Evolutionary conservation across 1,139 yeast species (phyloP).

Genomic region (Geotrichum carabidarum): DNA sequence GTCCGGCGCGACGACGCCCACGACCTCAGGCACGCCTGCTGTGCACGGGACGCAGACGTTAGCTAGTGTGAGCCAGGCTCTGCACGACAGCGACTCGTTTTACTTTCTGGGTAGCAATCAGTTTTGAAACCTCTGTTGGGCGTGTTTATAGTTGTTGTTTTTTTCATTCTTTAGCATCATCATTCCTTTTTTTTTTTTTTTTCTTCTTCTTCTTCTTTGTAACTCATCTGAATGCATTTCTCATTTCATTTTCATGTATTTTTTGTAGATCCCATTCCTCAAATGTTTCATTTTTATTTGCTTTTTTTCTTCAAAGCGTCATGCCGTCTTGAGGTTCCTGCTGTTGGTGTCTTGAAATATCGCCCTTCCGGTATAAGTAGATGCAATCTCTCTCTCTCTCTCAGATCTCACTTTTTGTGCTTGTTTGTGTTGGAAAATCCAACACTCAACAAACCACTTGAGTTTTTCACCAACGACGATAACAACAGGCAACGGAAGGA

Average conservation of each 20-base stretch:
- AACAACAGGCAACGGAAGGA: no score
- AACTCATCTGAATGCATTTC: background rate
- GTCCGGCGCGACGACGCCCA: background rate
- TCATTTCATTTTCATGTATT: background rate
- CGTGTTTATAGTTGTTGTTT: background rate
- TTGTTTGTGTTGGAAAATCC: background rate
- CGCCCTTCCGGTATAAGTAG: no score
- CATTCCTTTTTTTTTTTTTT: background rate
- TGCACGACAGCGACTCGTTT: background rate
- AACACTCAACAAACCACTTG: no score
- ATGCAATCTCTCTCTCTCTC: no score
- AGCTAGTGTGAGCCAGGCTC: background rate
- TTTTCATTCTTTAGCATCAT: background rate
- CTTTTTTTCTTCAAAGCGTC: background rate
- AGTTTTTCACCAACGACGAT: no score
- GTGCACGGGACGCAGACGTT: background rate
- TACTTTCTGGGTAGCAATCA: slow-evolving; percentile 6
- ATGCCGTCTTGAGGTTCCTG: background rate
- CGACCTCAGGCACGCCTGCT: background rate
- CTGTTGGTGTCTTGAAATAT: no score
- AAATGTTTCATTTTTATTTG: background rate
- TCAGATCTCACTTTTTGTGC: background rate
- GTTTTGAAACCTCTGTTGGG: background rate
- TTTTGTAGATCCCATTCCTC: background rate
- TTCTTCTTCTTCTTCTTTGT: background rate